Evolutionary conservation across 352 stramenopile genomes (phyloP), one percentile per base, ranked within the genome.

Genomic region (Pythium oligandrum): DNA sequence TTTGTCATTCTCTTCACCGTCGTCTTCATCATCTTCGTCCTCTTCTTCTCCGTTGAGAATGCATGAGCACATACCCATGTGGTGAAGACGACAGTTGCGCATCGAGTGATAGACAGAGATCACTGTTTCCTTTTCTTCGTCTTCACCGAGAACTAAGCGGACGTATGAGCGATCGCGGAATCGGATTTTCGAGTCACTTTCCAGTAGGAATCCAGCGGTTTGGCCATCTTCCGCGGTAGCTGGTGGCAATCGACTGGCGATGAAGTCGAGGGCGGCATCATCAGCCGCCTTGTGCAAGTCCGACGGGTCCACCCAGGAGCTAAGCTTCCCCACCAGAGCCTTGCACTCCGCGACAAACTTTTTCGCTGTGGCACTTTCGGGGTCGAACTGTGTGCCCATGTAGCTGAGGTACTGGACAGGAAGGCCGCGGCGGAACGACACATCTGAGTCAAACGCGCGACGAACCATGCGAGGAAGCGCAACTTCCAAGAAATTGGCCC

Each of bases 401-500:
- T 75, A 91, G 17, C 63, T 64, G 6, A 95, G 63, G 51, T 91
- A 95, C 3, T 71, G 67, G n/a, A 86, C 56, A 8, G 85, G 85
- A 11, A 95, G 67, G 5, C 85, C 83, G 12, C 69, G 69, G 30
- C 85, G 83, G 55, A 92, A 93, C 31, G 53, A 56, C 5, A 95
- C 66, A 44, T 95, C 75, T 4, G 73, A 66, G 53, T 93, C 85
- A 39, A 95, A 93, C 0, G 83, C 83, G 48, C 83, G 75, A 11
- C 80, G 80, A 50, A 95, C 82, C 32, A 91, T 67, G 7, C 73
- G 80, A 31, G 85, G 83, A 4, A 95, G 68, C 12, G 77, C 72
- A 33, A 93, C 66, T 59, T 95, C 83, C 50, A 95, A 49, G 55
- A 95, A 95, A 59, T 95, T 93, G 6, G 81, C 81, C 85, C 85